Evolutionary conservation across 2,329 filamentous ascomycete genomes (phyloP).

Genomic region (Verticillium albo-atrum): DNA sequence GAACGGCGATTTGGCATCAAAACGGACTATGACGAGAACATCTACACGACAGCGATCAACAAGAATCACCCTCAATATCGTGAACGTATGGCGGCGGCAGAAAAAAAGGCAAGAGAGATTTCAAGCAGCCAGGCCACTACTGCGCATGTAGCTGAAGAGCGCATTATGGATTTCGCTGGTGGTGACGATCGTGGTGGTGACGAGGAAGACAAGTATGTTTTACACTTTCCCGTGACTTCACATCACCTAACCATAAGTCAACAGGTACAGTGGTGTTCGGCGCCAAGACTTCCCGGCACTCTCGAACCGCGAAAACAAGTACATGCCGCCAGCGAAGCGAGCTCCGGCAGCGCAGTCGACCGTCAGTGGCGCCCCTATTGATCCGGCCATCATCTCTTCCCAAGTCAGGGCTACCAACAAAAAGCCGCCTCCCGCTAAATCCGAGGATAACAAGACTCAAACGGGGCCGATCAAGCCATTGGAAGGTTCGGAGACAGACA

Average conservation of each 20-base stretch:
- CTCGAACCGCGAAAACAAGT: constrained; percentile 59
- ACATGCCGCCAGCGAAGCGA: constrained; percentile 84
- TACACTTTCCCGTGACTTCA: not conserved
- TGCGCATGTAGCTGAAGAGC: constrained; percentile 84
- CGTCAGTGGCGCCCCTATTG: constrained; percentile 71
- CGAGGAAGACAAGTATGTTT: constrained; percentile 83
- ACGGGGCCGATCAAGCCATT: not conserved
- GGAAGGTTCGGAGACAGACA: constrained; percentile 3
- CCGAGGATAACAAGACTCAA: constrained; percentile 18
- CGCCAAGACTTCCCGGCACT: constrained; percentile 71
- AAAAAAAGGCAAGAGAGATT: constrained; percentile 84
- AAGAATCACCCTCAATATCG: constrained; percentile 78
- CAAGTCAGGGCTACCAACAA: constrained; percentile 54
- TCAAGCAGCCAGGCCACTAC: constrained; percentile 71
- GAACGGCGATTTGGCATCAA: constrained; percentile 81
- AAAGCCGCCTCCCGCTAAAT: constrained; percentile 31
- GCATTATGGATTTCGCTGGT: constrained; percentile 64
- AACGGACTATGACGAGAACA: constrained; percentile 88
- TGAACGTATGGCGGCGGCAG: constrained; percentile 72
- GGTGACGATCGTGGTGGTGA: constrained; percentile 64
- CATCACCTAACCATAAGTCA: not conserved
- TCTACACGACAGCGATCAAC: constrained; percentile 91
- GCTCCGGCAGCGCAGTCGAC: constrained; percentile 71
- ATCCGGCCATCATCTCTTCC: constrained; percentile 89
- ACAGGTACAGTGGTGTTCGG: constrained; percentile 85